Conservation (phyloP, 345 rosid species). For the Gossypium turneri region DNA sequence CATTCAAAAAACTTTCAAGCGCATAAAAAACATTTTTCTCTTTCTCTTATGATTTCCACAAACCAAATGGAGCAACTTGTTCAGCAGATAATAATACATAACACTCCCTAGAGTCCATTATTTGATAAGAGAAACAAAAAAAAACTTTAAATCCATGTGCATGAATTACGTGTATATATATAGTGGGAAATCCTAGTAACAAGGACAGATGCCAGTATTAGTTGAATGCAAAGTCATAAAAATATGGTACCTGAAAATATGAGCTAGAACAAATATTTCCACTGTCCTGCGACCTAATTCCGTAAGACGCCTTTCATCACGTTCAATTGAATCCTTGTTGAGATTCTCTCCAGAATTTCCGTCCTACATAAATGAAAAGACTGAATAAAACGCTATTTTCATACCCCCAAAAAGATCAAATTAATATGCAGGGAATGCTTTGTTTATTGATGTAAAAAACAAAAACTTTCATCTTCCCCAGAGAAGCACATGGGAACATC, state of each 20-base stretch:
- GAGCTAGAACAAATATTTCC: slow-evolving; percentile 85
- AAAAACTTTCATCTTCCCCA: background rate
- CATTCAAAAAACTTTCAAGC: background rate
- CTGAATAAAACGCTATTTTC: background rate
- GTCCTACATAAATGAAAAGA: slow-evolving; percentile 43
- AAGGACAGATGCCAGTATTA: background rate
- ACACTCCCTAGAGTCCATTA: background rate
- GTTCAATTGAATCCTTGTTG: slow-evolving; percentile 64
- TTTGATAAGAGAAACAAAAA: background rate
- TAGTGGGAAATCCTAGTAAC: background rate
- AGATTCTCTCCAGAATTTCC: slow-evolving; percentile 72
- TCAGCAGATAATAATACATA: background rate
- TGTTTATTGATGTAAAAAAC: background rate
- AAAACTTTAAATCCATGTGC: background rate
- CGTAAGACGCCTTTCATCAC: slow-evolving; percentile 88
- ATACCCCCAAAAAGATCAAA: background rate
- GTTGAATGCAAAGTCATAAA: background rate
- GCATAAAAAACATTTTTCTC: background rate
- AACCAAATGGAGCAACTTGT: background rate
- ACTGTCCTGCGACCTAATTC: slow-evolving; percentile 88
- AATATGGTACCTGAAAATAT: slow-evolving; percentile 72
- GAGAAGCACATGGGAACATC: background rate
- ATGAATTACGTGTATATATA: background rate
- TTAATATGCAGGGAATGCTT: background rate
- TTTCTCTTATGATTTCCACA: background rate